These are phyloP conservation scores for Cocos nucifera DNA, from an alignment of 176 grass and related monocot species.

Conservation along the genomic window DNA sequence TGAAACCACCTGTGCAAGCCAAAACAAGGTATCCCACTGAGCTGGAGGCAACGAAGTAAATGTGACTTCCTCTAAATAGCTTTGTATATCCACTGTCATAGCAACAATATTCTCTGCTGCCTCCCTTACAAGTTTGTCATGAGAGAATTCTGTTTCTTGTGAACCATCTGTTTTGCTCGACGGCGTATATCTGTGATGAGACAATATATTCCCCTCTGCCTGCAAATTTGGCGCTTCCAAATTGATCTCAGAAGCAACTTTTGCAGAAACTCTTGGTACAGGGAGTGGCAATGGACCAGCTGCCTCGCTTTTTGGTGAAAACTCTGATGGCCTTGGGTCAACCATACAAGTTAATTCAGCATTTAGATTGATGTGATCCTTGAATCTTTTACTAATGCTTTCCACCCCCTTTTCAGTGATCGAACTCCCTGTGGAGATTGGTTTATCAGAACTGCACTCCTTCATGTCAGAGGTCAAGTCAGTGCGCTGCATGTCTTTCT, in stretches of 20 bases:
- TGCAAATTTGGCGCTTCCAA: conserved; percentile 38
- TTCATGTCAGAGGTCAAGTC: neutral
- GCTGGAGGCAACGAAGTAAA: neutral
- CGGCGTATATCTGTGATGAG: conserved; percentile 1
- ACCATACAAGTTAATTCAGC: conserved; percentile 35
- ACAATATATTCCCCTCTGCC: conserved; percentile 18
- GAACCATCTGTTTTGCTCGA: conserved; percentile 1
- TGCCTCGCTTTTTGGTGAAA: conserved; percentile 25
- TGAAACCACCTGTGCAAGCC: conserved; percentile 55
- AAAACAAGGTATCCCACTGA: conserved; percentile 28
- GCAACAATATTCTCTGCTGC: conserved; percentile 70
- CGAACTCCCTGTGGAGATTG: neutral
- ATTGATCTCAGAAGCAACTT: conserved; percentile 34
- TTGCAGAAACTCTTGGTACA: conserved; percentile 26
- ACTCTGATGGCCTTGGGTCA: conserved; percentile 27
- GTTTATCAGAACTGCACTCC: neutral
- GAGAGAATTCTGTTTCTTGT: conserved; percentile 5
- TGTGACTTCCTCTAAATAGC: conserved; percentile 7
- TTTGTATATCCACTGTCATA: conserved; percentile 36
- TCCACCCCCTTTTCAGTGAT: neutral
- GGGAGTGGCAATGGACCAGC: conserved; percentile 3
- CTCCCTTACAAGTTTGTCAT: conserved; percentile 7
- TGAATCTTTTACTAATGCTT: conserved; percentile 2
- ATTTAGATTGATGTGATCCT: conserved; percentile 56
- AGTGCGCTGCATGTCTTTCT: neutral